Evolutionary conservation across 1,139 yeast genomes (phyloP).

Genomic region (Protomyces gravidus): DNA sequence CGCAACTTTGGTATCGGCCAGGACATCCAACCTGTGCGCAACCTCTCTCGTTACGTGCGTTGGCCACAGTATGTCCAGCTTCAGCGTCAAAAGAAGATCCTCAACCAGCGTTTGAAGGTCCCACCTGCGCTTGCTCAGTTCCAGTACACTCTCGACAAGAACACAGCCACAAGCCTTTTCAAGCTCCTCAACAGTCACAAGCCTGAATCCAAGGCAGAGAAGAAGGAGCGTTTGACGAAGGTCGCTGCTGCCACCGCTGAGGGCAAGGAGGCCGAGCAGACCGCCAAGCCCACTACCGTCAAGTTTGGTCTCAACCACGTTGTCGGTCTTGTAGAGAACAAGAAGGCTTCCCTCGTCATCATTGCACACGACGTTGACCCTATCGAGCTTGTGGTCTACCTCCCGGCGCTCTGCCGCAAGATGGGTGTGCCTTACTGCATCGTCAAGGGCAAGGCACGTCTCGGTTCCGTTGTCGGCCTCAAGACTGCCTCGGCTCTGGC

Average conservation of each 20-base stretch:
- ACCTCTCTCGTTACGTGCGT: conserved; percentile 91
- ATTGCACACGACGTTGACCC: conserved; percentile 99
- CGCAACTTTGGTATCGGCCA: conserved; percentile 92
- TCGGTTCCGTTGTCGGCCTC: conserved; percentile 94
- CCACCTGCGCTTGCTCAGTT: conserved; percentile 98
- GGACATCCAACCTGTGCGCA: conserved; percentile 88
- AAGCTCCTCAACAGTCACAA: conserved; percentile 97
- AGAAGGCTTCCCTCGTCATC: conserved; percentile 93
- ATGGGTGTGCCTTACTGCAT: conserved; percentile 99
- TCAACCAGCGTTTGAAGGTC: conserved; percentile 91
- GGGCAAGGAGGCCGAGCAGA: conserved; percentile 91
- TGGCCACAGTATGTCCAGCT: conserved; percentile 98
- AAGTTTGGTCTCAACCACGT: conserved; percentile 91
- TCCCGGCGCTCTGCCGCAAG: conserved; percentile 98
- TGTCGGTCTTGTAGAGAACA: conserved; percentile 93
- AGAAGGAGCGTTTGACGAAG: conserved; percentile 97
- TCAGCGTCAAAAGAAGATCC: conserved; percentile 96
- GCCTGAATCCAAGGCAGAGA: conserved; percentile 94
- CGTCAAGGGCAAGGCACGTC: conserved; percentile 98
- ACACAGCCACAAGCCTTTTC: conserved; percentile 95
- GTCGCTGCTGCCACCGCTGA: conserved; percentile 98
- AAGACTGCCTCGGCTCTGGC: conserved; percentile 97
- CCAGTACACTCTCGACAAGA: conserved; percentile 92
- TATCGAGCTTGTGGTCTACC: conserved; percentile 88
- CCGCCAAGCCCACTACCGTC: conserved; percentile 91